Conservation (phyloP, 306 rosid species). For the Cyamopsis tetragonoloba region DNA sequence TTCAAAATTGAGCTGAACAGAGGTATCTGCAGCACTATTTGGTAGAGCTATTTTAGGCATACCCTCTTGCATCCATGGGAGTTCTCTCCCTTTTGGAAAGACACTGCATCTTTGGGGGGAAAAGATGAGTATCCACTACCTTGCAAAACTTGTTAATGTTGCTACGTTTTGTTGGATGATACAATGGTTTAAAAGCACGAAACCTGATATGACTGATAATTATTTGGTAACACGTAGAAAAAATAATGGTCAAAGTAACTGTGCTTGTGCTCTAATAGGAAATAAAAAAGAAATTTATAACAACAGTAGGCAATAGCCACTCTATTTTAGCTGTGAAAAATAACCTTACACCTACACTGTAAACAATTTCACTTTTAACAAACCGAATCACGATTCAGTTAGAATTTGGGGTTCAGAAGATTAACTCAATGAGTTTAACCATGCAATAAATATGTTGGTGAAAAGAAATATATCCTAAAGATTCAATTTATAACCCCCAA, state of each 20-base stretch:
- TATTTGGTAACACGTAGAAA: background rate
- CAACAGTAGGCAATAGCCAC: background rate
- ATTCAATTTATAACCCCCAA: conserved; percentile 2
- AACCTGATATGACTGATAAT: background rate
- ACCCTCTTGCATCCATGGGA: too few species aligned
- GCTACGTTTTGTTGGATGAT: background rate
- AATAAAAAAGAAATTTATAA: background rate
- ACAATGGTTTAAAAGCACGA: background rate
- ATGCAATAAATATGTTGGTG: background rate
- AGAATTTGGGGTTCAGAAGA: background rate
- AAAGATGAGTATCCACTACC: background rate
- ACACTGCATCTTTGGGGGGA: too few species aligned
- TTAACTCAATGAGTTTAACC: background rate
- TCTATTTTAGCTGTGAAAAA: background rate
- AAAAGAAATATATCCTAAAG: background rate
- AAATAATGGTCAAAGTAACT: background rate
- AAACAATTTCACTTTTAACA: background rate
- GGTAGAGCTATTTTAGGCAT: too few species aligned
- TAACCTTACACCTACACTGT: background rate
- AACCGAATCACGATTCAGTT: background rate
- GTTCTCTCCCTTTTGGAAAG: too few species aligned
- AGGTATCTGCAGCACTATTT: too few species aligned
- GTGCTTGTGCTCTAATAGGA: background rate
- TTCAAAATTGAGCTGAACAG: too few species aligned
- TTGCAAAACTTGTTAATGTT: background rate